These are phyloP conservation scores for Pseudocercospora crystallina DNA, from an alignment of 2,329 filamentous ascomycete species.

Conservation along the genomic window DNA sequence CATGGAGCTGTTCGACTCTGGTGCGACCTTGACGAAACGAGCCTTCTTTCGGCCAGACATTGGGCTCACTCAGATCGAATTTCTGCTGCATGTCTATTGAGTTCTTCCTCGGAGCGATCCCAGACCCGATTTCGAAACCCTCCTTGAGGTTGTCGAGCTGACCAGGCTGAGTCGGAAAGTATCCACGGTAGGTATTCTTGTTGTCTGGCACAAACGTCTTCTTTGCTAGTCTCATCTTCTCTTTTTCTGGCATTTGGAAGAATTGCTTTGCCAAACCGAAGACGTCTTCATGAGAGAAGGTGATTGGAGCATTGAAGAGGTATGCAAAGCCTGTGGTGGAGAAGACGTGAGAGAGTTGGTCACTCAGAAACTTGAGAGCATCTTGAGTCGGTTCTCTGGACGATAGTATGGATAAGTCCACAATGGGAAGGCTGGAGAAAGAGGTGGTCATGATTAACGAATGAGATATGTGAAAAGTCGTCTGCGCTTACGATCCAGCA, in stretches of 20 bases:
- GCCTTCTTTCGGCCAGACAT: constrained; percentile 40
- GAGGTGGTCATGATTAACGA: constrained; percentile 42
- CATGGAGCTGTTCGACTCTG: constrained; percentile 40
- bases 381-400: constrained; percentile 27
- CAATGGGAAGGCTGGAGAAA: constrained; percentile 45
- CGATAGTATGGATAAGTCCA: constrained; percentile 41
- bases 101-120: constrained; percentile 10
- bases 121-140: constrained; percentile 48
- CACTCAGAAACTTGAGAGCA: constrained; percentile 35
- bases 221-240: constrained; percentile 39
- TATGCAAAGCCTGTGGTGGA: constrained; percentile 51
- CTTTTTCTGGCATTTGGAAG: constrained; percentile 15
- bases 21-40: constrained; percentile 22
- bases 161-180: constrained; percentile 46
- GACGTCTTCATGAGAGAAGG: constrained; percentile 44
- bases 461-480: background rate
- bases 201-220: constrained; percentile 42
- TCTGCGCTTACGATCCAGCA: no score
- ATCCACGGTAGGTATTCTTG: constrained; percentile 48
- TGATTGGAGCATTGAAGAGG: constrained; percentile 44
- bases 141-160: constrained; percentile 47
- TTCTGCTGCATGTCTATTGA: constrained; percentile 19
- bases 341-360: constrained; percentile 44
- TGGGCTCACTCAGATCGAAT: constrained; percentile 43
- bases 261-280: constrained; percentile 40